Base-by-base conservation (phyloP, 371 early-diverging fungal genomes). In the Apophysomyces sp. region DNA sequence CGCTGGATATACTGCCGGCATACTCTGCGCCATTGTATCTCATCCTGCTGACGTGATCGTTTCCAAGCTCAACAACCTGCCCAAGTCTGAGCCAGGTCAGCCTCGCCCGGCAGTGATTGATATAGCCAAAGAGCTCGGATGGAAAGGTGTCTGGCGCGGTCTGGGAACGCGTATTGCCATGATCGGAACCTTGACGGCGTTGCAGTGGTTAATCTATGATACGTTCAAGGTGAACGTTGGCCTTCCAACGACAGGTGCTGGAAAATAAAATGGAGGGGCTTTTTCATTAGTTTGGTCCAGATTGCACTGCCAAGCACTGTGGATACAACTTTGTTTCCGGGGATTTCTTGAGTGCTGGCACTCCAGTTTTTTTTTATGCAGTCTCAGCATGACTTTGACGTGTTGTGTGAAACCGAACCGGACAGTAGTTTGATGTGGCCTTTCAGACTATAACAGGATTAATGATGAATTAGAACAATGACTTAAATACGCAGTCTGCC, bases 1-100 rank as follows among this genome's bases (percentile, higher is more conserved):
- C 7, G 90, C 91, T 58, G 97, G 97, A 63, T 89, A 93, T 78
- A 86, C 86, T 73, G 95, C 96, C 34, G 97, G 97, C 77, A 73
- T 95, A 62, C 84, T 92, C 63, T 92, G 92, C 72, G 96, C 97
- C 49, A 83, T 94, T 61, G 90, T 97, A 26, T 95, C 96, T 24
- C 97, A 97, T 77, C 98, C 98, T 15, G 98, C 98, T 57, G 98
- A 97, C 77, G 92, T 96, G 0, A 72, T 96, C 37, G 87, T 96
- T 32, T 95, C 96, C 61, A 91, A 95, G 81, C 82, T 98, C 36
- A 88, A 89, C 79, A 86, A 78, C 77, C 80, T 71, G 74, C 88
- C 64, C 16, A 41, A 60, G 9, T 24, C 52, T 18, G 62, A 28
- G n/a, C 36, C 80, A 72, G 53, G 68, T 67, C 29, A 66, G 75